Base-by-base conservation (phyloP, 106 monocot species). In the Dendrobium catenatum region DNA sequence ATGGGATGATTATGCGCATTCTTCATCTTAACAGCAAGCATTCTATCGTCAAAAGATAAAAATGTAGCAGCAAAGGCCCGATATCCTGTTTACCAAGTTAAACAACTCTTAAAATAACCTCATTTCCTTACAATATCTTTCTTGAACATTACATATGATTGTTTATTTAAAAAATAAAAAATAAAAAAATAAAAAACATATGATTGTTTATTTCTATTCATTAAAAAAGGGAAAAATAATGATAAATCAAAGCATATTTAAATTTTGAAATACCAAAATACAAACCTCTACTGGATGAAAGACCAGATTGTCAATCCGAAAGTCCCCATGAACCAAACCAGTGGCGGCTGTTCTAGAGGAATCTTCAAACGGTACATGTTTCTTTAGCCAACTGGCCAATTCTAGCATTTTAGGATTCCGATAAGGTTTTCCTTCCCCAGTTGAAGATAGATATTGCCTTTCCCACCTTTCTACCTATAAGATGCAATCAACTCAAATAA, bases 261-360 rank as follows among this genome's bases (percentile, higher is more conserved):
- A 72, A 18, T 72, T 40, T 66, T 33, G 72, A 44, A 42, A 74
- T 74, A 74, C 43, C 5, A 22, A 74, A 44, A 7, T 76, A 49
- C 76, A 76, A 49, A 76, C 83, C 93, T 99, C 86, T 0, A 81
- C 47, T 33, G 99, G 91, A 85, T 99, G 99, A 80, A 99, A 99
- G 80, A 99, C 86, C n/a, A 99, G 83, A 89, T 99, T 99, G 86
- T 99, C 99, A 72, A 91, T 86, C 26, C 95, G 88, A 80, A 83
- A 99, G 79, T 99, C 99, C 72, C 99, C 99, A 89, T 99, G 99
- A 76, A 99, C 99, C 83, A 99, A 87, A 87, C 99, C 93, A 61
- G 90, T 89, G 77, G 84, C 86, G 33, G 82, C 85, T 77, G 43
- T 72, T 82, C 72, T 80, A 0, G 80, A 90, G 42, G 93, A 93